Evolutionary conservation across 305 asterid species (phyloP), one percentile per base, ranked within the genome.

Genomic region (Solanum hybrid): DNA sequence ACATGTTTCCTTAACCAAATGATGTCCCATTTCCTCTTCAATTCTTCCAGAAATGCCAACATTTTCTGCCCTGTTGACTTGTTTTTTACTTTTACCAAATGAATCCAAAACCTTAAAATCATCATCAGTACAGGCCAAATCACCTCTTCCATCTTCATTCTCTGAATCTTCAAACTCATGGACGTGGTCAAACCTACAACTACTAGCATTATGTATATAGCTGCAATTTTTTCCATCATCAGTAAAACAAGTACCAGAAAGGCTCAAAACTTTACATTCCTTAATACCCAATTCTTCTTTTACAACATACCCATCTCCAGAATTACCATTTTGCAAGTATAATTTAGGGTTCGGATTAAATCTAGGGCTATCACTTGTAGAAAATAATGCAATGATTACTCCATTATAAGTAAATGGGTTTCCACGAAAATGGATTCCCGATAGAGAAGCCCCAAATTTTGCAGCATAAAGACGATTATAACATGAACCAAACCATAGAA

Each of bases 1-100:
- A 81, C 97, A 95, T 51, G 93, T 83, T 93, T 96, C 99, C 91
- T 93, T 97, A 87, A 97, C 98, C 80, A 96, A 91, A 89, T 99
- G 99, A 89, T 96, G 98, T 90, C 96, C 92, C 83, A 92, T 88
- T 91, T 95, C 99, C 73, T 93, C 96, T 83, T 92, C 96, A 65
- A 93, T 89, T 90, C 90, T 92, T 89, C 93, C 90, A 51, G 90
- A 89, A 93, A 84, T 91, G 51, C 70, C 90, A 45, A 82, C 91
- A 38, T 75, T 88, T 88, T 90, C 90, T 36, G 79, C 91, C 83
- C 89, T 84, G 81, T 82, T 45, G 24, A 39, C 73, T 32, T 22
- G 78, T 32, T 26, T 78, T 45, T n/a, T 11, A 78, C 45, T 91
- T 90, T 89, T 88, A 65, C 90, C 90, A 89, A 92, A 92, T 61